phyloP scores from a whole-genome alignment of 495 filamentous ascomycete species.

The Talaromyces adpressus region DNA sequence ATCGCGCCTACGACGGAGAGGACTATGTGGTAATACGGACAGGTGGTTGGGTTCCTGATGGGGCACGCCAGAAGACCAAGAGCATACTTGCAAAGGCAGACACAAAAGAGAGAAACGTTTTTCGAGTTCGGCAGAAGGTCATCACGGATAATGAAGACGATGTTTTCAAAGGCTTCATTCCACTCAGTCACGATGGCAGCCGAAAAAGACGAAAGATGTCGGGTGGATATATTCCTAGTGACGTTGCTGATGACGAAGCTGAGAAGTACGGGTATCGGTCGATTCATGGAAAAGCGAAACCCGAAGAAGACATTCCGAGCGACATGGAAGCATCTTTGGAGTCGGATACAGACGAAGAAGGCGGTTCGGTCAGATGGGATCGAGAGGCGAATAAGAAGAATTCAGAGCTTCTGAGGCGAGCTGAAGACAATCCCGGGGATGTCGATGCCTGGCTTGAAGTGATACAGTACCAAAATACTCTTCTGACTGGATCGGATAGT shows the following conservation, averaged over 20 bases:
- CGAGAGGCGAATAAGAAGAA: conserved; percentile 42
- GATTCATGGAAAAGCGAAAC: conserved; percentile 57
- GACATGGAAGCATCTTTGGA: conserved; percentile 50
- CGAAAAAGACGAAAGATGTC: conserved; percentile 14
- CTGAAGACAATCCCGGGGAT: conserved; percentile 59
- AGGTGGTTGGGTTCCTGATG: conserved; percentile 18
- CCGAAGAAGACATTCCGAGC: conserved; percentile 36
- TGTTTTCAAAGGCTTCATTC: conserved; percentile 35
- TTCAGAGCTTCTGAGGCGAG: conserved; percentile 48
- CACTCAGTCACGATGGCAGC: conserved; percentile 24
- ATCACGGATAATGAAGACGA: conserved; percentile 19
- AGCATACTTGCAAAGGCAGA: conserved; percentile 15
- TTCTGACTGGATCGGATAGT: conserved; percentile 42
- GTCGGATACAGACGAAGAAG: conserved; percentile 33
- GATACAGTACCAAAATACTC: conserved; percentile 63
- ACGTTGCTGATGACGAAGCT: conserved; percentile 28
- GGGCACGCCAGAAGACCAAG: conserved; percentile 16
- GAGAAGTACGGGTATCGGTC: conserved; percentile 60
- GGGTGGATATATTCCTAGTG: conserved; percentile 10
- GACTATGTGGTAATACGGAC: conserved; percentile 38
- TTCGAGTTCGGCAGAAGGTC: conserved; percentile 18
- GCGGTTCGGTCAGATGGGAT: conserved; percentile 21
- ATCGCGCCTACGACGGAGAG: conserved; percentile 39
- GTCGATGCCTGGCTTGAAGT: conserved; percentile 67
- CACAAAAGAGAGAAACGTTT: conserved; percentile 14